Conservation (phyloP, 768 basidiomycete genomes). For the Boletus subcaerulescens region DNA sequence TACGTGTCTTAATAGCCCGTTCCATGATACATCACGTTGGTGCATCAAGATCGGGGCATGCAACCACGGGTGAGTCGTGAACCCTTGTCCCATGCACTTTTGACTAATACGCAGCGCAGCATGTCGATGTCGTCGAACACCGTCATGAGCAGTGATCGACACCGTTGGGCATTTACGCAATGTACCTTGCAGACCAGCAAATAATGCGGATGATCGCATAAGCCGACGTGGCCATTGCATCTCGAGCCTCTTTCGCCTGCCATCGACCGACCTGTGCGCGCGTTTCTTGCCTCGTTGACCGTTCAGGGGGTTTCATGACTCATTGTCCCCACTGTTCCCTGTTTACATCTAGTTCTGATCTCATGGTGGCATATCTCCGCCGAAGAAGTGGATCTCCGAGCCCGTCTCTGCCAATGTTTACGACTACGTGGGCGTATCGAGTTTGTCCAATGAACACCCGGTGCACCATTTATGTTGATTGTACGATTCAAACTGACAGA, state of each 20-base stretch:
- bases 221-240: not conserved
- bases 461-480: no score
- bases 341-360: not conserved
- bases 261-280: constrained; percentile 1
- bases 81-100: not conserved
- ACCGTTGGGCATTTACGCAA: not conserved
- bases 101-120: not conserved
- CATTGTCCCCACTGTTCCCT: not conserved
- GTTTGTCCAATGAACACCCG: not conserved
- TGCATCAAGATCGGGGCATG: constrained; percentile 1
- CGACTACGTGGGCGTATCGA: not conserved
- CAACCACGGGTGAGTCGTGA: not conserved
- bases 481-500: no score
- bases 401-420: not conserved
- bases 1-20: not conserved
- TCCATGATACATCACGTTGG: not conserved
- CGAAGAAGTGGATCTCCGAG: constrained; percentile 9
- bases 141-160: not conserved
- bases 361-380: constrained; percentile 18
- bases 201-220: not conserved
- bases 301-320: not conserved
- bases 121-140: not conserved
- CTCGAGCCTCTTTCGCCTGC: not conserved
- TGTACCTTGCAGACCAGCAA: not conserved
- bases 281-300: not conserved